Base-by-base conservation (phyloP, 257 asterid genomes). In the Scutellaria barbata region DNA sequence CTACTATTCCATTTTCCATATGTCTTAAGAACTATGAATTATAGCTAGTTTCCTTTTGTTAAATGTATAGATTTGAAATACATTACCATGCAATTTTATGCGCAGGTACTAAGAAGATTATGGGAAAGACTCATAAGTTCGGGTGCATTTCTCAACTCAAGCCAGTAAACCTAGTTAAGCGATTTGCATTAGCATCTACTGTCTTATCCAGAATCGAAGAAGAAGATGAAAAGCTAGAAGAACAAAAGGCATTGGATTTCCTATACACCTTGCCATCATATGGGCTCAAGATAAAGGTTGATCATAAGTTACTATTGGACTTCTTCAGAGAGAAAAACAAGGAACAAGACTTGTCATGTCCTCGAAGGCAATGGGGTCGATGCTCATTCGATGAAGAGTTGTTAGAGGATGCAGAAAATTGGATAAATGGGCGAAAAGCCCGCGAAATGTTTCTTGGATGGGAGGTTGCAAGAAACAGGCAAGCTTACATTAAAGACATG, bases 61-160 rank as follows among this genome's bases (percentile, higher is more conserved):
- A 30, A 30, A 30, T 30, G 35, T 30, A 30, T 1, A 30, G 35
- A 22, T 53, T 53, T 53, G 10, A n/a, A 11, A 69, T 4, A n/a
- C 5, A 25, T 43, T 43, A 69, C 7, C 10, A 3, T 56, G 10
- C 57, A 18, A 72, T 48, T 20, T 20, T 50, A 61, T 74, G 66
- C 35, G 11, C 79, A 90, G 97, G 86, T 25, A 81, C 82, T 16
- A 81, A 80, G 74, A 87, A 83, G 66, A 76, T 80, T 51, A 76
- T 85, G 86, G 74, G 75, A 78, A 88, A 87, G 71, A 81, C 79
- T 11, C 72, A 76, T 47, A 76, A 80, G 65, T 81, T 84, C 5
- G 92, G 87, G 62, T 64, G 77, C 64, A 85, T 85, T 7, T 72
- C 82, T 76, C 65, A 75, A 37, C 73, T 88, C 30, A 85, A 88